These are phyloP conservation scores for Barnettozyma wickerhamii DNA, from an alignment of 805 yeast genomes.

Conservation along the genomic window DNA sequence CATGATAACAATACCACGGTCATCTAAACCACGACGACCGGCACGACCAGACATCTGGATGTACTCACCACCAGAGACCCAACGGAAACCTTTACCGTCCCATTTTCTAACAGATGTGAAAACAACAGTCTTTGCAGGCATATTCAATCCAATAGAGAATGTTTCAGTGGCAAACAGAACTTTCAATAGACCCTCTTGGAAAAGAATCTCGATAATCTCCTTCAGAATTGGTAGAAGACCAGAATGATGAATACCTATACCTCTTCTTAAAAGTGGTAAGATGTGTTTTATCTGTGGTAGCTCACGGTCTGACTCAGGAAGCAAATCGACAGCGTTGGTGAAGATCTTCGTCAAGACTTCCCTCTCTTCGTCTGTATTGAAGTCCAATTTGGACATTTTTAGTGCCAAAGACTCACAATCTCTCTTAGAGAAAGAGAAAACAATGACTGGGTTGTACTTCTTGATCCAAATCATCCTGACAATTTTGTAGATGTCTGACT, in stretches of 20 bases:
- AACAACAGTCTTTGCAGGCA: constrained; percentile 99
- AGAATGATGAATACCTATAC: constrained; percentile 98
- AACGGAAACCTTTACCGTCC: constrained; percentile 96
- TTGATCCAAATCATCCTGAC: constrained; percentile 98
- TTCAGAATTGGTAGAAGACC: constrained; percentile 91
- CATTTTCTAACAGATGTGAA: constrained; percentile 96
- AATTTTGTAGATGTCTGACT: constrained; percentile 89
- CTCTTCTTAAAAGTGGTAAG: constrained; percentile 83
- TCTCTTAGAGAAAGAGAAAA: constrained; percentile 94
- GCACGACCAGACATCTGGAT: constrained; percentile 99
- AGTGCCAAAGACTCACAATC: constrained; percentile 94
- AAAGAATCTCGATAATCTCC: constrained; percentile 91
- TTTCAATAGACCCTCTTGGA: constrained; percentile 94
- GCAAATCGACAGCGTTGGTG: constrained; percentile 79
- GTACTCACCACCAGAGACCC: constrained; percentile 99
- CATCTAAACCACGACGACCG: constrained; percentile 99
- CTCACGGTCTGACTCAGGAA: constrained; percentile 88
- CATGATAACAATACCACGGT: constrained; percentile 98
- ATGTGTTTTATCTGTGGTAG: constrained; percentile 93
- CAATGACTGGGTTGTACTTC: constrained; percentile 96
- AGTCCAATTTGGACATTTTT: constrained; percentile 93
- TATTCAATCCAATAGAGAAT: constrained; percentile 94
- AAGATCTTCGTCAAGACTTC: constrained; percentile 87
- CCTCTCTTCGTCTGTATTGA: constrained; percentile 91
- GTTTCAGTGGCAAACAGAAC: constrained; percentile 98